These are phyloP conservation scores for Saccharomycopsis sp. DNA, from an alignment of 805 yeast species.

Conservation along the genomic window DNA sequence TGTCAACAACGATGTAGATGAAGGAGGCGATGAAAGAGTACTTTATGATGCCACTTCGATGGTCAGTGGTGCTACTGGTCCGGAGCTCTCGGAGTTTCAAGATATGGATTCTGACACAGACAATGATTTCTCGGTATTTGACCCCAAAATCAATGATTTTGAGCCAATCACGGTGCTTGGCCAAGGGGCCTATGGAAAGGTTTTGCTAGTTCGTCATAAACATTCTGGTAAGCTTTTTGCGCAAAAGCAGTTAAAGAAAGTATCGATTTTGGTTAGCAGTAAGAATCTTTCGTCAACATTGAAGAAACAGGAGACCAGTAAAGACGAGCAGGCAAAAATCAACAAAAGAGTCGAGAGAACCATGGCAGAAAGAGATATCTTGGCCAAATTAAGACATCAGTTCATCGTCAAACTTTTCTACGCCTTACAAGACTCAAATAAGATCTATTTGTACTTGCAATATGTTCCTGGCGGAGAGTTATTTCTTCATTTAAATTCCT, in stretches of 20 bases:
- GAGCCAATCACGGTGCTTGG: constrained; percentile 74
- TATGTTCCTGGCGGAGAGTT: constrained; percentile 88
- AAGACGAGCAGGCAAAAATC: constrained; percentile 24
- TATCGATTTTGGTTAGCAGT: constrained; percentile 58
- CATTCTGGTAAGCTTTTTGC: constrained; percentile 65
- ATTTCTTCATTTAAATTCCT: constrained; percentile 45
- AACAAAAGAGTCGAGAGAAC: constrained; percentile 63
- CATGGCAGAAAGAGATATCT: constrained; percentile 68
- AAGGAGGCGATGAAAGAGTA: not conserved
- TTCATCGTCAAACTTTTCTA: constrained; percentile 76
- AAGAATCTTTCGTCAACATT: constrained; percentile 14
- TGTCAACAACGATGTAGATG: not conserved
- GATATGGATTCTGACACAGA: not conserved
- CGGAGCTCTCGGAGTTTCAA: not conserved
- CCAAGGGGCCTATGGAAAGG: constrained; percentile 86
- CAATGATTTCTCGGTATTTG: constrained; percentile 4
- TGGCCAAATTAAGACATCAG: constrained; percentile 67
- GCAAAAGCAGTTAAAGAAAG: constrained; percentile 79
- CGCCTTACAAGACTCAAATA: constrained; percentile 75
- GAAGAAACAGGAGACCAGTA: constrained; percentile 19
- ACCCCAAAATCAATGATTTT: constrained; percentile 44
- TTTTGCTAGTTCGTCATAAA: constrained; percentile 63
- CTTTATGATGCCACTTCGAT: not conserved
- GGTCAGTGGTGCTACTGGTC: not conserved
- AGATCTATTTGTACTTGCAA: constrained; percentile 69